Percentiles rank a stretch among this genome's conserved stretches.
Evolutionary conservation across 495 filamentous ascomycete genomes (phyloP).

Genomic region (Hapsidospora chrysogenum): DNA sequence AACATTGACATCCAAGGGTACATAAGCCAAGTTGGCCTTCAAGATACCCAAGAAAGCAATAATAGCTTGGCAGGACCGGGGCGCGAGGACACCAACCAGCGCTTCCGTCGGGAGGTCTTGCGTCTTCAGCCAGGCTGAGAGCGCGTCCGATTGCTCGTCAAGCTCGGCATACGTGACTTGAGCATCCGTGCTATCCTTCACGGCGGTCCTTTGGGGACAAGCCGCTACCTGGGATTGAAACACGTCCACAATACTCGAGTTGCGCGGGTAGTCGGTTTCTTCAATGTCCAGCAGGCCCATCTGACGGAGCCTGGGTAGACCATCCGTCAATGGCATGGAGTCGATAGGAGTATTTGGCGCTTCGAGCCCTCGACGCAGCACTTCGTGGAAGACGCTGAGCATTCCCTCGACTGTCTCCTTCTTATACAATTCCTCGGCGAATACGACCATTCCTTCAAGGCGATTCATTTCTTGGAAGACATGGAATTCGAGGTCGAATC

Average conservation of each 20-base stretch:
- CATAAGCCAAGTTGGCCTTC: conserved; percentile 5
- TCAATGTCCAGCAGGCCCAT: conserved; percentile 3
- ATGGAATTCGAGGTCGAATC: conserved; percentile 7
- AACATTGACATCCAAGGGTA: conserved; percentile 3
- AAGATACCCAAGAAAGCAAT: conserved; percentile 5
- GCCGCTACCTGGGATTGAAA: conserved; percentile 3
- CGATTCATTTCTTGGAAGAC: conserved; percentile 3
- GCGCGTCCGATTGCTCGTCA: conserved; percentile 4
- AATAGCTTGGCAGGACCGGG: conserved; percentile 5
- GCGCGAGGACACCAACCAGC: conserved; percentile 4
- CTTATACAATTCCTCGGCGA: conserved; percentile 4
- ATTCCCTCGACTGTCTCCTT: conserved; percentile 2
- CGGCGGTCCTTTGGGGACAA: conserved; percentile 1
- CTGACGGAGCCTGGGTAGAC: not conserved
- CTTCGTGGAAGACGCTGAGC: conserved; percentile 2
- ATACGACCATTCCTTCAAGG: conserved; percentile 3
- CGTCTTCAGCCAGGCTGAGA: conserved; percentile 3
- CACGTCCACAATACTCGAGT: conserved; percentile 6
- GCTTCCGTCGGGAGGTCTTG: conserved; percentile 3
- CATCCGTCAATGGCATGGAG: conserved; percentile 3
- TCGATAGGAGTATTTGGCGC: conserved; percentile 2
- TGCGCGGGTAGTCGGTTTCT: conserved; percentile 3
- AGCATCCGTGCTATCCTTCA: conserved; percentile 3
- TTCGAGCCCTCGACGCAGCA: conserved; percentile 3
- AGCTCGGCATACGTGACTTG: conserved; percentile 6